These are phyloP conservation scores for Mrakia gelida DNA, from an alignment of 768 basidiomycete species.

Conservation along the genomic window DNA sequence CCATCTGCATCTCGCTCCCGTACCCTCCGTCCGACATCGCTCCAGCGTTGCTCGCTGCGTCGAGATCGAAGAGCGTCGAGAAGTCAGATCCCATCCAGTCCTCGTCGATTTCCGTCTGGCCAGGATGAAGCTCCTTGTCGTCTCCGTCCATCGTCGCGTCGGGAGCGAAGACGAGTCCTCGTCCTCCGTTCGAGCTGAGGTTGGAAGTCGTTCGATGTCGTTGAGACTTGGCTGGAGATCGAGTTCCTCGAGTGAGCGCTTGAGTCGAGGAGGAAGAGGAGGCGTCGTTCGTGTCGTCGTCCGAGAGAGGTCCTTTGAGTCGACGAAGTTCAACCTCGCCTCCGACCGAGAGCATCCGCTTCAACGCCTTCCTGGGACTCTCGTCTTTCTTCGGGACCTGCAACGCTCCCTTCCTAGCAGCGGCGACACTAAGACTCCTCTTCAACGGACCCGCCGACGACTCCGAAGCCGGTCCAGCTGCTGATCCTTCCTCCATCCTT, in stretches of 20 bases:
- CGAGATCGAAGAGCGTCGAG: conserved; percentile 23
- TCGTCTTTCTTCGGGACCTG: conserved; percentile 1
- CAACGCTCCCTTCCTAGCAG: not conserved
- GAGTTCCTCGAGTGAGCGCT: not conserved
- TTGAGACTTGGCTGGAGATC: conserved; percentile 4
- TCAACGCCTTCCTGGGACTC: conserved; percentile 26
- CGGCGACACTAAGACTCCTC: not conserved
- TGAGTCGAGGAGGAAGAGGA: not conserved
- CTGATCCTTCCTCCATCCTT: not conserved
- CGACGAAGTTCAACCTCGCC: conserved; percentile 20
- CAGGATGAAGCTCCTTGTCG: not conserved
- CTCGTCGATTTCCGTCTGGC: conserved; percentile 11
- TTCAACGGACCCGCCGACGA: not conserved
- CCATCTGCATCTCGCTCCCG: conserved; percentile 12
- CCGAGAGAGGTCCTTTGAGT: conserved; percentile 28
- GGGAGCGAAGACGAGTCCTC: conserved; percentile 6
- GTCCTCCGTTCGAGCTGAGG: conserved; percentile 1
- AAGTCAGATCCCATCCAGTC: conserved; percentile 29
- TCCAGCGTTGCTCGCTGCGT: conserved; percentile 3
- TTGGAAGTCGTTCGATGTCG: conserved; percentile 4
- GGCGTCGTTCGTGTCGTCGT: conserved; percentile 17
- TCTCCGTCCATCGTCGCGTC: not conserved
- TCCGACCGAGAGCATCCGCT: conserved; percentile 27
- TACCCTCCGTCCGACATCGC: conserved; percentile 2
- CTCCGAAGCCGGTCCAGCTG: not conserved